These are phyloP conservation scores for Bifiguratus adelaidae DNA, from an alignment of 192 early-diverging fungal species.

Conservation along the genomic window DNA sequence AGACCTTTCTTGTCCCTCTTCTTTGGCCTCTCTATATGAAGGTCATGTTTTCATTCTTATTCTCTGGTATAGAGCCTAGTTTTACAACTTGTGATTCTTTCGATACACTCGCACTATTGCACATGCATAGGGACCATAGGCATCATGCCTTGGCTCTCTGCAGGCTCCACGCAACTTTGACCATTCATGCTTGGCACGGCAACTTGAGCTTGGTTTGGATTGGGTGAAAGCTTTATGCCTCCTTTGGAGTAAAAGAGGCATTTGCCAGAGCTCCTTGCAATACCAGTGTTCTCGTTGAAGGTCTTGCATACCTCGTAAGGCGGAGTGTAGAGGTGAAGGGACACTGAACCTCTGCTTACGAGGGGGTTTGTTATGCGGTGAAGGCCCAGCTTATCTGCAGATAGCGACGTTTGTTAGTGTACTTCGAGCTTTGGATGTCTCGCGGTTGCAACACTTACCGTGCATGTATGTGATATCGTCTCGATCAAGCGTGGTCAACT, in stretches of 20 bases:
- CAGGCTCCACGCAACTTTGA: neutral
- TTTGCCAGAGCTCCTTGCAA: slow-evolving; percentile 38
- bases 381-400: slow-evolving; percentile 71
- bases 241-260: slow-evolving; percentile 50
- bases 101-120: neutral
- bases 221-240: slow-evolving; percentile 11
- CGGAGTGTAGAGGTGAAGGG: slow-evolving; percentile 87
- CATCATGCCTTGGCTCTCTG: neutral
- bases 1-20: too few relatives aligned
- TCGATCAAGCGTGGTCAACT: slow-evolving; percentile 32
- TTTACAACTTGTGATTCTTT: too few relatives aligned
- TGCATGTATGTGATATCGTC: slow-evolving; percentile 82
- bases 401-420: slow-evolving; percentile 1
- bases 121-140: neutral
- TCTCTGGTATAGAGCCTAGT: too few relatives aligned
- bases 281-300: slow-evolving; percentile 71
- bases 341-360: slow-evolving; percentile 44
- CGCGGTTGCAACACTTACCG: slow-evolving; percentile 22
- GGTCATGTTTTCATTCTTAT: too few relatives aligned
- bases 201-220: neutral
- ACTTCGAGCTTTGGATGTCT: neutral
- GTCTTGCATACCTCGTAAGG: slow-evolving; percentile 76
- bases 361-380: slow-evolving; percentile 72
- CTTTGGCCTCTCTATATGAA: too few relatives aligned
- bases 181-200: neutral